phyloP scores from a whole-genome alignment of 352 stramenopile genomes.

The Globisporangium paddicum region DNA sequence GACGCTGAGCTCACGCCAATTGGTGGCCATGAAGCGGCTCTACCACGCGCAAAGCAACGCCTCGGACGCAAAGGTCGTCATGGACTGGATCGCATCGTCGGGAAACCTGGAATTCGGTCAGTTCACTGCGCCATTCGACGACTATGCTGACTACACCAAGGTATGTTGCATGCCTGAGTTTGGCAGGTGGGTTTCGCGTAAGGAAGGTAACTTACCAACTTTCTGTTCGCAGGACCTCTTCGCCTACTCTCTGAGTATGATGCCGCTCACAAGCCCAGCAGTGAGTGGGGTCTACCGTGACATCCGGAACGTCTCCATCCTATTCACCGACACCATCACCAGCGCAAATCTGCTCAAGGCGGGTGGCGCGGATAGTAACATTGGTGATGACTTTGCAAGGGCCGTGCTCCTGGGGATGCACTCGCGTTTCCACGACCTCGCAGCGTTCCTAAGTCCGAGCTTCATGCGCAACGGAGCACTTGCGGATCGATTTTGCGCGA shows the following conservation, averaged over 20 bases:
- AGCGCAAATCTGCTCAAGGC: not conserved
- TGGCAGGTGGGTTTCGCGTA: no score
- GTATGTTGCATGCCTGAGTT: not conserved
- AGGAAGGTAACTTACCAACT: not conserved
- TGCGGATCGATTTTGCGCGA: not conserved
- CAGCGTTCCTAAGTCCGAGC: not conserved
- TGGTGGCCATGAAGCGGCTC: not conserved
- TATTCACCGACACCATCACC: not conserved
- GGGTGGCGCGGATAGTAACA: not conserved
- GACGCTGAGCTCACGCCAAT: not conserved
- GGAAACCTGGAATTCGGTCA: not conserved
- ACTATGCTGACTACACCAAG: not conserved
- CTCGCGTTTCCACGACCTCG: not conserved
- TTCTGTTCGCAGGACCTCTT: not conserved
- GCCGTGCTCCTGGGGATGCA: not conserved
- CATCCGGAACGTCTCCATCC: not conserved
- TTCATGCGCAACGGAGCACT: no score
- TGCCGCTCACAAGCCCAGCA: not conserved
- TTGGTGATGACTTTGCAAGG: constrained; percentile 1
- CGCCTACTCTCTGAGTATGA: not conserved
- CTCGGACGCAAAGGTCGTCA: not conserved
- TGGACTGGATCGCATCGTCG: not conserved
- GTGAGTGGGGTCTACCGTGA: not conserved
- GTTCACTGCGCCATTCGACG: not conserved
- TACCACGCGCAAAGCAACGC: not conserved